These are phyloP conservation scores for Hyphodiscus sp. DNA, from an alignment of 2,329 filamentous ascomycete genomes.

Conservation along the genomic window DNA sequence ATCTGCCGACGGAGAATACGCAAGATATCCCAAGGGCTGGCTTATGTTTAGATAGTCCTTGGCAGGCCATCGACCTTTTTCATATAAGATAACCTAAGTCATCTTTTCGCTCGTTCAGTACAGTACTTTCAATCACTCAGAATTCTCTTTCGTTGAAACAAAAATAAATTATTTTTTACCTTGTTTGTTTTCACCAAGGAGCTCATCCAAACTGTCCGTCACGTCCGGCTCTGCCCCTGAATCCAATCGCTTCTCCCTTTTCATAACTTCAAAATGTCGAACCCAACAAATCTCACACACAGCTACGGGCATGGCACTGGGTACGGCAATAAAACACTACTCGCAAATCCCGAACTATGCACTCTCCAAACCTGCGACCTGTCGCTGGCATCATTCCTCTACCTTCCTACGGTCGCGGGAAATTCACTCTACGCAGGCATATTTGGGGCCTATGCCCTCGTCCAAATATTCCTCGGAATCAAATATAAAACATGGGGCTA, in stretches of 20 bases:
- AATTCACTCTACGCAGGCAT: conserved; percentile 47
- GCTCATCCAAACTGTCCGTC: too few relatives aligned
- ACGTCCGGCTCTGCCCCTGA: not conserved
- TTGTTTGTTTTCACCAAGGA: too few relatives aligned
- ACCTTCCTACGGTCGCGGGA: conserved; percentile 49
- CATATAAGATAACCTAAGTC: not conserved
- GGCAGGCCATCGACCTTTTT: not conserved
- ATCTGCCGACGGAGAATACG: not conserved
- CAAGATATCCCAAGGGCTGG: not conserved
- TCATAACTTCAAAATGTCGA: not conserved
- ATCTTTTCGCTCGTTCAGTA: not conserved
- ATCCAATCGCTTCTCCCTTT: not conserved
- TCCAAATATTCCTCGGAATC: conserved; percentile 39
- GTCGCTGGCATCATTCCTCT: conserved; percentile 48
- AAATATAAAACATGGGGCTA: conserved; percentile 51
- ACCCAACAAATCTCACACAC: conserved; percentile 19
- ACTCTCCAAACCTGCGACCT: conserved; percentile 38
- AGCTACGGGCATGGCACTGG: conserved; percentile 5
- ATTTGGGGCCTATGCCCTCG: conserved; percentile 41
- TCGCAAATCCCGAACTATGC: conserved; percentile 17
- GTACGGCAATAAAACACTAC: conserved; percentile 23
- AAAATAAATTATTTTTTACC: too few relatives aligned
- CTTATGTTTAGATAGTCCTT: not conserved
- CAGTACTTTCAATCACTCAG: not conserved
- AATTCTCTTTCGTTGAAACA: not conserved